A percentile compares a stretch with the other conserved stretches of the same genome.
These are phyloP conservation scores for Nicotiana rustica DNA, from an alignment of 305 asterid species.

Conservation along the genomic window DNA sequence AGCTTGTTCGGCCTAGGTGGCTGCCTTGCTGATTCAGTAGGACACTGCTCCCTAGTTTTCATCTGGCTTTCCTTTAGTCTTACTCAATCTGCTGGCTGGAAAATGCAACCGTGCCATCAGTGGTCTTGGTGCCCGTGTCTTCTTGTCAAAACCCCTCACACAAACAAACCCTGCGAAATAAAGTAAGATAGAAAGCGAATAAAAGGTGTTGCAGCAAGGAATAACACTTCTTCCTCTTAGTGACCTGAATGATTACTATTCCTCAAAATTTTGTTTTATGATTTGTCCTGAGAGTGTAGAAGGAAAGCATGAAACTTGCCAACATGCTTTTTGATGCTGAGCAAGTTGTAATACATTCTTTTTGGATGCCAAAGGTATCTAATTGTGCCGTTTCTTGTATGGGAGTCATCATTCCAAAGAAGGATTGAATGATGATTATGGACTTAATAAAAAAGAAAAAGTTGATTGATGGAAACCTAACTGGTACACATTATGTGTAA, in stretches of 20 bases:
- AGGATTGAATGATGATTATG: no score
- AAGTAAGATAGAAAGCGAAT: conserved; percentile 34
- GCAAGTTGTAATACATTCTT: neutral
- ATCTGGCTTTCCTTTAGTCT: conserved; percentile 61
- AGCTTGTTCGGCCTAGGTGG: conserved; percentile 15
- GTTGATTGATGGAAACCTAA: neutral
- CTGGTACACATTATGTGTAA: neutral
- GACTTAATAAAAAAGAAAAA: neutral
- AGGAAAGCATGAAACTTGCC: neutral
- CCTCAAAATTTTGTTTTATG: conserved; percentile 1
- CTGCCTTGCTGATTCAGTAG: conserved; percentile 33
- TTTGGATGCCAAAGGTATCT: neutral
- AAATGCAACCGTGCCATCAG: conserved; percentile 89
- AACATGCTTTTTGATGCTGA: neutral
- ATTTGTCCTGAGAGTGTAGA: neutral
- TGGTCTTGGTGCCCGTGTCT: conserved; percentile 84
- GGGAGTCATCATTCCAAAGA: neutral
- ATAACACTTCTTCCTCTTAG: neutral
- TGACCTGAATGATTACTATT: neutral
- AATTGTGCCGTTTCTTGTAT: neutral
- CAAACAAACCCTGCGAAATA: conserved; percentile 85
- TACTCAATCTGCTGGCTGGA: conserved; percentile 80
- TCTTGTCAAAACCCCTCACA: conserved; percentile 90
- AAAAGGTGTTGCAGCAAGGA: conserved; percentile 13
- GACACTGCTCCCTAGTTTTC: conserved; percentile 46